phyloP scores from a whole-genome alignment of 768 basidiomycete genomes.

The Mycena indigotica region DNA sequence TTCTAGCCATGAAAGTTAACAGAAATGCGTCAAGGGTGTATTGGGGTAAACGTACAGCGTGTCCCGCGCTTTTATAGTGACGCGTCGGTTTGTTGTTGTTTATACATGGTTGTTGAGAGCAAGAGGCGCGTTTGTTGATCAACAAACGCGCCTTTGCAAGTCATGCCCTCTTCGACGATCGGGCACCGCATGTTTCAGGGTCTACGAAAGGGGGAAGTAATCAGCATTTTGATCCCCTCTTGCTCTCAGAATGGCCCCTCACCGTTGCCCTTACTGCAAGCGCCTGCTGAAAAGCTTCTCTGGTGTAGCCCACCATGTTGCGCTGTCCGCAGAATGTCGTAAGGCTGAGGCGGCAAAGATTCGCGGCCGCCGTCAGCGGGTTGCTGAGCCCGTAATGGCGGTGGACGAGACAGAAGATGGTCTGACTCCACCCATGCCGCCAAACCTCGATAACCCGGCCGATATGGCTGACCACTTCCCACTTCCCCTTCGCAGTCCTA shows the following conservation, averaged over 20 bases:
- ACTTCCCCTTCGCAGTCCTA: not conserved
- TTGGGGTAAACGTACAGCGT: not conserved
- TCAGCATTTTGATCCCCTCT: not conserved
- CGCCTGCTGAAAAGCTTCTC: not conserved
- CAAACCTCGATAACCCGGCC: not conserved
- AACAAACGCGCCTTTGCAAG: not conserved
- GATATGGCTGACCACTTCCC: not conserved
- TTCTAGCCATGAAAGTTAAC: not conserved
- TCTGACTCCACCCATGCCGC: not conserved
- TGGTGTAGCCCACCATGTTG: not conserved
- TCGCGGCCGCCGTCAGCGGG: not conserved
- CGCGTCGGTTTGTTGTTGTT: not conserved
- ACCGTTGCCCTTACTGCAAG: conserved; percentile 1
- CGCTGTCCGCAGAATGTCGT: not conserved
- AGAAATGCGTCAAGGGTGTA: not conserved
- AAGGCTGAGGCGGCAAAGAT: not conserved
- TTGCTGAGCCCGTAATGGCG: not conserved
- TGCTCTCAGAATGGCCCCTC: not conserved
- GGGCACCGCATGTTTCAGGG: not conserved
- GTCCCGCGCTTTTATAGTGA: not conserved
- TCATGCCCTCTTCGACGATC: not conserved
- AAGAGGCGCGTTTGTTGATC: not conserved
- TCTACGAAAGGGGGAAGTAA: not conserved
- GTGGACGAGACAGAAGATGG: not conserved
- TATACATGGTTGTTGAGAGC: not conserved